Evolutionary conservation across 2,329 filamentous ascomycete genomes (phyloP), one percentile per base, ranked within the genome.

Genomic region (Colletotrichum limetticola): DNA sequence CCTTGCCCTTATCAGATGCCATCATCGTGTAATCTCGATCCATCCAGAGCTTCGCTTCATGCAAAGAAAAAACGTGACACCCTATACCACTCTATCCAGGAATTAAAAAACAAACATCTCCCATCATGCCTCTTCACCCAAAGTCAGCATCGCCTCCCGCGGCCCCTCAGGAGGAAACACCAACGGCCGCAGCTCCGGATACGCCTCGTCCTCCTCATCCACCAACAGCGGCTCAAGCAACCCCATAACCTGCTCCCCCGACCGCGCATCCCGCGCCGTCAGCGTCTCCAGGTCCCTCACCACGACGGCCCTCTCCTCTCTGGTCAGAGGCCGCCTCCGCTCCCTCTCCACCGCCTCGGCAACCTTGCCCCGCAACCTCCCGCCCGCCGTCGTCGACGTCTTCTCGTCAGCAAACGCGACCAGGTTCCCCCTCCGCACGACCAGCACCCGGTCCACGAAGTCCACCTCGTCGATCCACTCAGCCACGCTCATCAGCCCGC

Each of bases 391-490:
- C 63, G 11, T 16, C 56, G 2, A 22, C 46, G 8, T 0, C 32
- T 16, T 71, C 28, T 66, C 71, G 19, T 73, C 69, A 0, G 77
- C 75, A 42, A 76, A 82, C 2, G 80, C 81, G 11, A 85, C 84
- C 42, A 81, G 42, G 63, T 82, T 80, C 1, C 80, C 83, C 42
- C 85, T 78, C 22, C 85, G 76, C 32, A 86, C 78, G 4, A 86
- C 79, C 1, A 85, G 73, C 2, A 85, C 81, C 72, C 81, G 78
- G 30, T 85, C 80, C 3, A 79, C 77, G 4, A 70, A 76, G 12
- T 64, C 75, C 12, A 73, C 75, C 30, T 66, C 75, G 60, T 86
- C 85, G 22, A 86, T 75, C 68, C 83, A 84, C 30, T 66, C 72
- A 2, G 84, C 84, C 3, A 82, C 83, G 7, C 78, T 75, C 16